Conservation (phyloP, 148 eudicot species). For the Vaccinium vitisidaea region DNA sequence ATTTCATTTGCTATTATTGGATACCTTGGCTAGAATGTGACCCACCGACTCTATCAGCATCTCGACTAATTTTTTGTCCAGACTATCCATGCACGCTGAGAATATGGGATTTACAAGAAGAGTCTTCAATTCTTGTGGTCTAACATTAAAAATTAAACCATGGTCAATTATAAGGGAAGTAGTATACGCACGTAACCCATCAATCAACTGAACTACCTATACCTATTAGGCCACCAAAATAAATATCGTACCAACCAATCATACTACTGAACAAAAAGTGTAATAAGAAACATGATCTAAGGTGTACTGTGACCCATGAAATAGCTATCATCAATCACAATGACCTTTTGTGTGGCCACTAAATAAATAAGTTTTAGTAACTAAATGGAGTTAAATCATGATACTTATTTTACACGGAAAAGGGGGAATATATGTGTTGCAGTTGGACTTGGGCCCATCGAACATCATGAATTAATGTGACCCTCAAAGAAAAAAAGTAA, state of each 20-base stretch:
- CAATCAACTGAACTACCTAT: too few species aligned
- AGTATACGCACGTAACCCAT: too few species aligned
- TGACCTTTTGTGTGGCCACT: constrained; percentile 3
- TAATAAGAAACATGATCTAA: background rate
- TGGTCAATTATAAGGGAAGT: too few species aligned
- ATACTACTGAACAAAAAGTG: background rate
- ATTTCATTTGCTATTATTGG: constrained; percentile 2
- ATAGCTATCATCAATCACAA: constrained; percentile 8
- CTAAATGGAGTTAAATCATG: constrained; percentile 36
- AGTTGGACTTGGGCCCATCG: constrained; percentile 16
- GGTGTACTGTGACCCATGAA: constrained; percentile 8
- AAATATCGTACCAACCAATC: background rate
- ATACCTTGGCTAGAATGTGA: background rate
- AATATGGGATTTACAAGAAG: too few species aligned
- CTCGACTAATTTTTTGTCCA: background rate
- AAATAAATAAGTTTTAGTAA: background rate
- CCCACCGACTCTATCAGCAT: background rate
- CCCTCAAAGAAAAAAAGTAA: background rate
- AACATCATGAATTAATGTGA: background rate
- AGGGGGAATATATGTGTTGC: constrained; percentile 17
- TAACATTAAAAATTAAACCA: too few species aligned
- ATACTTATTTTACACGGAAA: constrained; percentile 13
- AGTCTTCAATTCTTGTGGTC: too few species aligned
- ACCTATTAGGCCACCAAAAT: too few species aligned
- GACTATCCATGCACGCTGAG: too few species aligned